Percentiles rank a stretch among this genome's conserved stretches.
phyloP scores from a whole-genome alignment of 2,329 filamentous ascomycete species.

The Leptographium wingfieldii region DNA sequence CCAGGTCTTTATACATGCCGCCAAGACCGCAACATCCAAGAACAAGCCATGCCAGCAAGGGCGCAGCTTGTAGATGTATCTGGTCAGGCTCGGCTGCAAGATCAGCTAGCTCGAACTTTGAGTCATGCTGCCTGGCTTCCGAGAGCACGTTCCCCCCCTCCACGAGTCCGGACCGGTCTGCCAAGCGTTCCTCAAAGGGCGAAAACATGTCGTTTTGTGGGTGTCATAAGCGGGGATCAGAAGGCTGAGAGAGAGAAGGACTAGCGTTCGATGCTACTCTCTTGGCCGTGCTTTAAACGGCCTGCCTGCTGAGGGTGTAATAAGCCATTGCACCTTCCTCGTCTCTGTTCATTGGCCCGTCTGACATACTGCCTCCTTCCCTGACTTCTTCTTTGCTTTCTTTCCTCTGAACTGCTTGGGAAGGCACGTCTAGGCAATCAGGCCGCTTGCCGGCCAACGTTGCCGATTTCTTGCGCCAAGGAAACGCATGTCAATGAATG shows the following conservation, averaged over 20 bases:
- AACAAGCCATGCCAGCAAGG: background rate
- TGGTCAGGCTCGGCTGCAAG: background rate
- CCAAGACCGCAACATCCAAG: background rate
- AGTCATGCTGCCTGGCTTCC: background rate
- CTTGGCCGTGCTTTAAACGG: background rate
- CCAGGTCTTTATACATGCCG: background rate
- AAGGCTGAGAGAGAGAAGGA: background rate
- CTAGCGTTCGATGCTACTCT: background rate
- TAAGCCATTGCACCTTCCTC: background rate
- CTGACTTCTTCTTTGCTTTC: background rate
- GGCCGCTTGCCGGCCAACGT: no score
- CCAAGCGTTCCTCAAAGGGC: background rate
- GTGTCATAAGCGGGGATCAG: background rate
- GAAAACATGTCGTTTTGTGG: background rate
- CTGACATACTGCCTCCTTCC: background rate
- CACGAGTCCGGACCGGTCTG: background rate
- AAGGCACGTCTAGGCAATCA: background rate
- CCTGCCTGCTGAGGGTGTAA: background rate
- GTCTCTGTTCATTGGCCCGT: background rate
- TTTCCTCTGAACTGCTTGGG: background rate
- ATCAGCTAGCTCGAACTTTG: background rate
- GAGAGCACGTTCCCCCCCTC: background rate
- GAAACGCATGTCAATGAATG: conserved; percentile 5
- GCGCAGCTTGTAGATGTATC: background rate
- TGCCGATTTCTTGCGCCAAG: background rate